Evolutionary conservation across 73 alveolate species (phyloP).

Genomic region (Urostyla sp.): DNA sequence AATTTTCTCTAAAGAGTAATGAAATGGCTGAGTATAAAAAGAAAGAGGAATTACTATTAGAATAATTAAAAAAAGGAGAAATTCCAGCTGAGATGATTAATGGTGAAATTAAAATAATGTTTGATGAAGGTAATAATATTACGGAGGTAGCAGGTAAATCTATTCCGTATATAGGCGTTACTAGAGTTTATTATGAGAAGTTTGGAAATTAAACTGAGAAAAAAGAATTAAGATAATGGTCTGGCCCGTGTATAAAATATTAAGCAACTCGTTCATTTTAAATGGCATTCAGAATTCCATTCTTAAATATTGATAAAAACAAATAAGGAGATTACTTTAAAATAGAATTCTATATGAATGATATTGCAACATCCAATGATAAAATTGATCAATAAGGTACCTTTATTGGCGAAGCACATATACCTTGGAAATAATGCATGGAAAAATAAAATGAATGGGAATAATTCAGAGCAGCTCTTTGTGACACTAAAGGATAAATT

Average conservation of each 20-base stretch:
- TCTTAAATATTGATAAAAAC: conserved; percentile 28
- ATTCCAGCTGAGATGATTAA: conserved; percentile 23
- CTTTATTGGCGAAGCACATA: conserved; percentile 24
- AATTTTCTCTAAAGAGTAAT: background rate
- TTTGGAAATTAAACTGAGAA: conserved; percentile 14
- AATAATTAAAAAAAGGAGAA: conserved; percentile 3
- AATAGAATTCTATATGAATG: conserved; percentile 1
- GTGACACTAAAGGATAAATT: conserved; percentile 20
- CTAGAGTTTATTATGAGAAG: background rate
- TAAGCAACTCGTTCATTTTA: background rate
- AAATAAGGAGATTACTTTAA: conserved; percentile 11
- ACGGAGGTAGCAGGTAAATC: background rate
- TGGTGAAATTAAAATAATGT: conserved; percentile 31
- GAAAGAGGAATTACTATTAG: conserved; percentile 15
- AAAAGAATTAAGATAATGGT: background rate
- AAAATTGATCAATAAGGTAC: background rate
- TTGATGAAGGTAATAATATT: conserved; percentile 7
- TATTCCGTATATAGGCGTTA: conserved; percentile 23
- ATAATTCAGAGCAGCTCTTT: background rate
- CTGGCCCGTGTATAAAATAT: conserved; percentile 25
- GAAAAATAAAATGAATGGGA: conserved; percentile 1
- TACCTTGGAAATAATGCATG: conserved; percentile 18
- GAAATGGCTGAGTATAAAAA: background rate
- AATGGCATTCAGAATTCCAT: conserved; percentile 42
- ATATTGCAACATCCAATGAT: background rate